phyloP scores from a whole-genome alignment of 2,329 filamentous ascomycete species.

The Trichoderma sp. region DNA sequence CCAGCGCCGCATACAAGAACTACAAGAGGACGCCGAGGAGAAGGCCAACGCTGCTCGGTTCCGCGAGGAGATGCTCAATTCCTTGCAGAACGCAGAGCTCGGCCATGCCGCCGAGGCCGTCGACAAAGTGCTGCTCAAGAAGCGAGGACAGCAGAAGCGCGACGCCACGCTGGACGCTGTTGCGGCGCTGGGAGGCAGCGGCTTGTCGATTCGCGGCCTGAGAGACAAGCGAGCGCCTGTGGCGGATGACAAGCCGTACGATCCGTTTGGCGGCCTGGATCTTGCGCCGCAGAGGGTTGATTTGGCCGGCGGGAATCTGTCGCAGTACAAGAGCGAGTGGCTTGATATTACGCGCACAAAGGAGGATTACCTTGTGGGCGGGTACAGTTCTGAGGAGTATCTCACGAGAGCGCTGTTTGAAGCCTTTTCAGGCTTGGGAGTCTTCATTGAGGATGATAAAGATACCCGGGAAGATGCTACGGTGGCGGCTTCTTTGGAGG shows the following conservation, averaged over 20 bases:
- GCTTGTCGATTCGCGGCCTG: slow-evolving; percentile 76
- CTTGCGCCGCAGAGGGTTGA: slow-evolving; percentile 72
- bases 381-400: slow-evolving; percentile 83
- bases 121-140: slow-evolving; percentile 71
- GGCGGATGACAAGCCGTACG: slow-evolving; percentile 73
- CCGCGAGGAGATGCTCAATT: slow-evolving; percentile 70
- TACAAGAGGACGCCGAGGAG: slow-evolving; percentile 72
- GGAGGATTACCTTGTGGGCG: slow-evolving; percentile 71
- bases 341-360: slow-evolving; percentile 70
- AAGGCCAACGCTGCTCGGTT: slow-evolving; percentile 65
- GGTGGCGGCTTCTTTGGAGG: slow-evolving; percentile 44
- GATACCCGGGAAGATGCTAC: slow-evolving; percentile 42
- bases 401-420: slow-evolving; percentile 81
- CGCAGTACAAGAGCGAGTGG: slow-evolving; percentile 75
- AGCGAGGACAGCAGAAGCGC: slow-evolving; percentile 61
- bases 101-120: slow-evolving; percentile 63
- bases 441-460: slow-evolving; percentile 83
- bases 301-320: slow-evolving; percentile 53
- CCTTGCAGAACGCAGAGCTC: slow-evolving; percentile 63
- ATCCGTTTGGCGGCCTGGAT: slow-evolving; percentile 80
- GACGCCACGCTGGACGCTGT: slow-evolving; percentile 44
- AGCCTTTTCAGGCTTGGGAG: slow-evolving; percentile 85
- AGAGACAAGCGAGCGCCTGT: slow-evolving; percentile 60
- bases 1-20: slow-evolving; percentile 61
- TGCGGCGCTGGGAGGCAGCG: slow-evolving; percentile 32